Evolutionary conservation across 495 filamentous ascomycete species (phyloP), one percentile per base, ranked within the genome.

Genomic region (Friedmanniomyces simplex): DNA sequence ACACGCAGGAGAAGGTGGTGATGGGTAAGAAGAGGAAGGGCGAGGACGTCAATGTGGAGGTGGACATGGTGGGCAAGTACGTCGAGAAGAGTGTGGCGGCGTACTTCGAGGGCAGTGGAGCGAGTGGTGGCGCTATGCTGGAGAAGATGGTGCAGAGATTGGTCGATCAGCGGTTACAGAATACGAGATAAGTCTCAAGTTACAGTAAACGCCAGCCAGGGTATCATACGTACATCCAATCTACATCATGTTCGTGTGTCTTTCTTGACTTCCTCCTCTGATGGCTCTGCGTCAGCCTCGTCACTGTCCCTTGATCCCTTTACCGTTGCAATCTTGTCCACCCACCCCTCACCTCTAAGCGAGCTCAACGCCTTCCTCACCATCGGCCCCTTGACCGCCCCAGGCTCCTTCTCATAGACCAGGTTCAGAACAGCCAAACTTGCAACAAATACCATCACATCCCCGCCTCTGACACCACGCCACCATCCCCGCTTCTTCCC

Each of bases 61-160:
- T 97, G 51, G 94, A 99, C 71, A 90, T 96, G 77, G 84, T 96
- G 62, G 94, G 91, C 4, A 99, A 99, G 78, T 96, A 97, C 69
- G 91, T 96, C 20, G 94, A 96, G 82, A 99, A 96, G 82, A 89
- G 87, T 57, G 83, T 89, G 62, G 72, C 74, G 50, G 85, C 79
- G n/a, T 86, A 87, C 57, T 73, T 89, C 62, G 74, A 74, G 42
- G 74, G 75, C 8, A 54, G 69, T 53, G 73, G 70, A 34, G 75
- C 77, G 26, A 79, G 77, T 20, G 76, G 80, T 26, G 77, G 82
- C 60, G 78, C 80, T 0, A 74, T 93, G 49, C 66, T 97, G 70
- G 85, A 96, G 75, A 88, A 85, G 72, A 84, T 97, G 77, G 86
- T 97, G 14, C 73, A 77, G 66, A 79, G 79, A 61, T 75, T 95